A percentile compares a stretch with the other conserved stretches of the same genome.
Evolutionary conservation across 176 grass and related monocot genomes (phyloP).

Genomic region (Eremochloa ophiuroides): DNA sequence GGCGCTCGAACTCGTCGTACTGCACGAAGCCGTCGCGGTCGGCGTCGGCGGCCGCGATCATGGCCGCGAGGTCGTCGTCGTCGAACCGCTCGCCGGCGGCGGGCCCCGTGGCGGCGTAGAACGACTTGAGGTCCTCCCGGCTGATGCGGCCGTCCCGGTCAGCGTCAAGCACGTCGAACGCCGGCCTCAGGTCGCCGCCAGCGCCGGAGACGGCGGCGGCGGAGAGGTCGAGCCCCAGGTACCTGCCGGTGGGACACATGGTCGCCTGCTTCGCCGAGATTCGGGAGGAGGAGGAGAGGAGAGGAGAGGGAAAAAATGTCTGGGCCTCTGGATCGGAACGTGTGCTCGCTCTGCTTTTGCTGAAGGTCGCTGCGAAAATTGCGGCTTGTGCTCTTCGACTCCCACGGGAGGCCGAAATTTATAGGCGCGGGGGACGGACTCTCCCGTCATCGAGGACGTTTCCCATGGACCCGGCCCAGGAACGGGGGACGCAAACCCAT

Average conservation of each 20-base stretch:
- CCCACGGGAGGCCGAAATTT: conserved; percentile 12
- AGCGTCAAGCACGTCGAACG: conserved; percentile 88
- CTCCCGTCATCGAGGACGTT: not conserved
- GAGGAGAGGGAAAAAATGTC: not conserved
- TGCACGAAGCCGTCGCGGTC: conserved; percentile 86
- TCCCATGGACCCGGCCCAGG: not conserved
- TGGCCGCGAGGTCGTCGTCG: conserved; percentile 78
- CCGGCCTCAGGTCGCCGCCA: conserved; percentile 46
- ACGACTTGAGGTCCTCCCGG: conserved; percentile 82
- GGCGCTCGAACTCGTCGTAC: conserved; percentile 87
- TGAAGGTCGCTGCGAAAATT: conserved; percentile 3
- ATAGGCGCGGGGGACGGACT: conserved; percentile 26
- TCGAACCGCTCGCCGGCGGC: conserved; percentile 22
- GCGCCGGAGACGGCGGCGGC: not conserved
- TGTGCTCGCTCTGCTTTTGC: not conserved
- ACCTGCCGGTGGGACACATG: conserved; percentile 69
- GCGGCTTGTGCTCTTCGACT: not conserved
- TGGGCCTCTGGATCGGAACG: not conserved
- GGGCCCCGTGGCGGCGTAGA: conserved; percentile 45
- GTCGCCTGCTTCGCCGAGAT: not conserved
- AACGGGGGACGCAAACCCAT: rapidly evolving
- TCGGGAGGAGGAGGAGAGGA: not conserved
- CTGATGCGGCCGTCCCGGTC: conserved; percentile 95
- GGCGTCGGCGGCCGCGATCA: conserved; percentile 87
- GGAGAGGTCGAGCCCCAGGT: conserved; percentile 37